Percentiles rank a stretch among this genome's conserved stretches.
Evolutionary conservation across 2,329 filamentous ascomycete genomes (phyloP).

Genomic region (Fusarium sp.): DNA sequence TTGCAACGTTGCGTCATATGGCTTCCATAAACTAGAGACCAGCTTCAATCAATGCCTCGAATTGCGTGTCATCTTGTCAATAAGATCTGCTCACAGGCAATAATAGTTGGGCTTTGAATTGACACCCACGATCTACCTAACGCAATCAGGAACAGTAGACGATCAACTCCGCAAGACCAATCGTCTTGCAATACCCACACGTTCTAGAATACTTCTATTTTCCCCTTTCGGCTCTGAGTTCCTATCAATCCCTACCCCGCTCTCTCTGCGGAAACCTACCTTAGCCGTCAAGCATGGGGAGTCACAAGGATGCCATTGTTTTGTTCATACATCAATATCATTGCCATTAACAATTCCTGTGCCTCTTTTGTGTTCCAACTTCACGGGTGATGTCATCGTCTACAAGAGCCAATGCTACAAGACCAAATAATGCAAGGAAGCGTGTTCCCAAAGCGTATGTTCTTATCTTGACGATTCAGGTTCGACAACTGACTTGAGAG

Average conservation of each 20-base stretch:
- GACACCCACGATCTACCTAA: conserved; percentile 1
- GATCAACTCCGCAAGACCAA: conserved; percentile 21
- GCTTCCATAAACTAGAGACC: not conserved
- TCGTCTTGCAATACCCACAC: conserved; percentile 8
- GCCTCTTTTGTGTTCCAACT: not conserved
- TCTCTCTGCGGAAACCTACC: conserved; percentile 1
- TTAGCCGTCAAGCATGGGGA: not conserved
- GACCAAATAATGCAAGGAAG: conserved; percentile 22
- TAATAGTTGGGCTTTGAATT: not conserved
- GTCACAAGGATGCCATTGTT: not conserved
- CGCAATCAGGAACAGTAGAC: conserved; percentile 27
- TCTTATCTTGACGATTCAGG: not conserved
- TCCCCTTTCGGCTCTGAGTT: not conserved
- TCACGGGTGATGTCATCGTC: conserved; percentile 13
- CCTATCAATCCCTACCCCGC: conserved; percentile 20
- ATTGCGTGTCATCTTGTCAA: too few relatives aligned
- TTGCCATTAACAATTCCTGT: not conserved
- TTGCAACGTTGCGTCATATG: conserved; percentile 1
- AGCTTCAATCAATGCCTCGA: not conserved
- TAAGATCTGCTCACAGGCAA: not conserved
- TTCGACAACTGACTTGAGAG: not conserved
- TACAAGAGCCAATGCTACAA: conserved; percentile 2
- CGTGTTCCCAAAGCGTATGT: conserved; percentile 30
- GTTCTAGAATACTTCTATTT: conserved; percentile 16
- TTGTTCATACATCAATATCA: conserved; percentile 7